phyloP scores from a whole-genome alignment of 805 yeast species.

The Candida broadrunensis region DNA sequence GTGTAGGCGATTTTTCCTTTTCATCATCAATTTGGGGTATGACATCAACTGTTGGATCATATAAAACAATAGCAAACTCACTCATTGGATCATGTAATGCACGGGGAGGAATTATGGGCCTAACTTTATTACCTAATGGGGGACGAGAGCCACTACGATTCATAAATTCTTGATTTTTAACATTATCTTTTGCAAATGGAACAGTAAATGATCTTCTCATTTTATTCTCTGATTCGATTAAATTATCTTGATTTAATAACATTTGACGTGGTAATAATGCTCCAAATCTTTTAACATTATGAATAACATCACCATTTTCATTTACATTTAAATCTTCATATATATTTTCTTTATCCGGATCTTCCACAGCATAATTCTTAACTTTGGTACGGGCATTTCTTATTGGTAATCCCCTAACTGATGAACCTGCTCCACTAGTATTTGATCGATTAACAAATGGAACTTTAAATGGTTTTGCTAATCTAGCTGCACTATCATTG shows the following conservation, averaged over 20 bases:
- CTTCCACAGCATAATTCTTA: slow-evolving; percentile 30
- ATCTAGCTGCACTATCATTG: slow-evolving; percentile 47
- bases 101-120: slow-evolving; percentile 70
- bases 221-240: slow-evolving; percentile 32
- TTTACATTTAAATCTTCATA: slow-evolving; percentile 23
- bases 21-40: slow-evolving; percentile 26
- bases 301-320: slow-evolving; percentile 28
- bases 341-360: slow-evolving; percentile 11
- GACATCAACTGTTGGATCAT: slow-evolving; percentile 89
- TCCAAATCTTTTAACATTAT: slow-evolving; percentile 39
- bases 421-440: slow-evolving; percentile 6
- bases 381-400: slow-evolving; percentile 29
- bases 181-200: slow-evolving; percentile 48
- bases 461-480: slow-evolving; percentile 67
- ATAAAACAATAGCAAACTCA: slow-evolving; percentile 90
- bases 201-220: slow-evolving; percentile 49
- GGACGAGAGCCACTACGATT: slow-evolving; percentile 61
- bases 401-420: slow-evolving; percentile 14
- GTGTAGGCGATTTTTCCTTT: slow-evolving; percentile 8
- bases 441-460: slow-evolving; percentile 44
- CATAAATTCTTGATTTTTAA: slow-evolving; percentile 28
- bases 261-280: slow-evolving; percentile 60
- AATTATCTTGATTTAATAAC: slow-evolving; percentile 31
- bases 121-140: slow-evolving; percentile 78
- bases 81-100: slow-evolving; percentile 94